A percentile compares a stretch with the other conserved stretches of the same genome.
Evolutionary conservation across 495 filamentous ascomycete genomes (phyloP).

Genomic region (Neurospora africana): DNA sequence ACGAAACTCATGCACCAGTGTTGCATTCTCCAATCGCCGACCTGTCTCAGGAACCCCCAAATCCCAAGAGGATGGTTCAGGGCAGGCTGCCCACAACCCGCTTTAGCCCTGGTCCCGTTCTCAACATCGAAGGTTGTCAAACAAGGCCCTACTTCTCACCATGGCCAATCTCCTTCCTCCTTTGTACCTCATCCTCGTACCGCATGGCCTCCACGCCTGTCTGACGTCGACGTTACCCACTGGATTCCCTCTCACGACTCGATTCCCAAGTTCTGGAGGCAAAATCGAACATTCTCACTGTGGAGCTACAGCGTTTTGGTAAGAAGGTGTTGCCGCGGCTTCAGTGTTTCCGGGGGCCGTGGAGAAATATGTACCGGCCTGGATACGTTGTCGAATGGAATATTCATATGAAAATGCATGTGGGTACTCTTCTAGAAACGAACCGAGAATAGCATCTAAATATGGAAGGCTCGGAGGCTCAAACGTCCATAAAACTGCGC

Average conservation of each 20-base stretch:
- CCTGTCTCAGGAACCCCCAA: constrained; percentile 10
- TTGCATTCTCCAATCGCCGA: constrained; percentile 17
- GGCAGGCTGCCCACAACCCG: neutral
- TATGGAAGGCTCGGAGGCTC: neutral
- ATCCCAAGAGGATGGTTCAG: constrained; percentile 24
- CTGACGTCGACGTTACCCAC: neutral
- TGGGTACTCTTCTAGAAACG: neutral
- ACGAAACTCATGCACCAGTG: constrained; percentile 13
- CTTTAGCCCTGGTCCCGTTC: neutral
- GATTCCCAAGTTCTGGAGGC: neutral
- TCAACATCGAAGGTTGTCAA: neutral
- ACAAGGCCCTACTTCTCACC: neutral
- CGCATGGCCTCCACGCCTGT: neutral
- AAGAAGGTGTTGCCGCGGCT: neutral
- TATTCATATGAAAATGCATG: neutral
- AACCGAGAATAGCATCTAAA: neutral
- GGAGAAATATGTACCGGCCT: neutral
- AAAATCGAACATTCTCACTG: neutral
- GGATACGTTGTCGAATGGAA: neutral
- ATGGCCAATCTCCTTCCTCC: neutral
- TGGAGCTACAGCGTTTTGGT: neutral
- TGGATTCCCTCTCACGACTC: neutral
- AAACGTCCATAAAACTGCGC: neutral
- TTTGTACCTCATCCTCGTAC: neutral
- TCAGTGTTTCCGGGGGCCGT: neutral